Evolutionary conservation across 306 rosid genomes (phyloP), one percentile per base, ranked within the genome.

Genomic region (Dryas octopetala): DNA sequence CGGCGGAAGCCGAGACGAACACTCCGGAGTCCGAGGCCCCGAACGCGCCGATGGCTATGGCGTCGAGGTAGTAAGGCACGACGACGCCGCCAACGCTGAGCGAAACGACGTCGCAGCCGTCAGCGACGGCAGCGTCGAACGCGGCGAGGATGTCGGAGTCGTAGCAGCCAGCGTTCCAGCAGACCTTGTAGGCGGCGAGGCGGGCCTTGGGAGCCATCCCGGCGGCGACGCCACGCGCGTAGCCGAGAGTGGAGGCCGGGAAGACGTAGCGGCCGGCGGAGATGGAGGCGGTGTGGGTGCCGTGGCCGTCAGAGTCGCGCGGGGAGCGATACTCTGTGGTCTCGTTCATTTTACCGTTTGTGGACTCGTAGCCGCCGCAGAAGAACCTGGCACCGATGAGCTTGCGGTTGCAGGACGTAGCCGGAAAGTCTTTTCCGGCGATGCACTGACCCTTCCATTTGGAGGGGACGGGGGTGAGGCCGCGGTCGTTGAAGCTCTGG

Each of bases 121-220:
- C 98, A 0, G 93, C 62, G 0, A 93, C 97, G 5, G 97, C 97
- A 11, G 93, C 76, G 75, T 93, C 98, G 67, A 93, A 93, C 3
- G 98, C 96, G 0, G 97, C 93, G 48, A 93, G 96, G 17, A 93
- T 93, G 74, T 93, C 97, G 8, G 96, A 89, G 68, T 89, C 97
- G 47, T 73, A 91, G 79, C 97, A 91, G 38, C 98, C 98, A 3
- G 88, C 82, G 57, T 9, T 79, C 98, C 97, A 93, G 85, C 97
- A 93, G 5, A 91, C 96, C 68, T 91, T 93, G 69, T 93, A 93
- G 3, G 88, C 86, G 0, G 98, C 97, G 8, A 93, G 85, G 3
- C 97, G 82, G 1, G 97, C 97, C 26, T 93, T 93, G 9, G 98
- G 98, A 12, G 98, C 98, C 96, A 93, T 93, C 4, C 97, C 98